phyloP scores from a whole-genome alignment of 2,329 filamentous ascomycete genomes.

The Passalora sequoiae region DNA sequence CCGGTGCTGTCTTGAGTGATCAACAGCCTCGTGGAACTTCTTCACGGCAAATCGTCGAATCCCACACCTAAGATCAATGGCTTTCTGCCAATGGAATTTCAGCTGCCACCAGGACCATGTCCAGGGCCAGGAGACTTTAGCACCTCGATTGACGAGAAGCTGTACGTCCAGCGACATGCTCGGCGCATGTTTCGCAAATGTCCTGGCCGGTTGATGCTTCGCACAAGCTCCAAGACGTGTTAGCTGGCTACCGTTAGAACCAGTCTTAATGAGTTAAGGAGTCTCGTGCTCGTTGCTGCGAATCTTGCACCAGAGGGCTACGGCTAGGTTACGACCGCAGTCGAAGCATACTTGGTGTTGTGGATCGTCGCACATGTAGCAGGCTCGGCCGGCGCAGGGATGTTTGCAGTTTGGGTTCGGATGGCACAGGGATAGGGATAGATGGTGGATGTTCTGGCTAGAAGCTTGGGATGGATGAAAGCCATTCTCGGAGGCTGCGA shows the following conservation, averaged over 20 bases:
- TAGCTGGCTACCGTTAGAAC: background rate
- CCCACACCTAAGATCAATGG: background rate
- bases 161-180: no score
- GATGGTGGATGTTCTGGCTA: background rate
- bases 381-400: slow-evolving; percentile 2
- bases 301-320: slow-evolving; percentile 5
- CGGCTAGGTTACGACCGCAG: slow-evolving; percentile 10
- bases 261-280: background rate
- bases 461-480: background rate
- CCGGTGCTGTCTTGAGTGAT: no score
- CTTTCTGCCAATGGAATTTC: background rate
- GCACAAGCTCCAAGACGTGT: background rate
- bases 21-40: no score
- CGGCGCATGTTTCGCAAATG: no score
- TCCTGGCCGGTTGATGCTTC: no score
- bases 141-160: background rate
- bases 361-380: slow-evolving; percentile 14
- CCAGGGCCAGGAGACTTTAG: background rate
- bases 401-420: slow-evolving; percentile 3
- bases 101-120: background rate
- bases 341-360: slow-evolving; percentile 12
- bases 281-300: background rate
- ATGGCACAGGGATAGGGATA: background rate
- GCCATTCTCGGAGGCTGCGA: background rate
- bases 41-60: no score